Conservation (phyloP, 2,329 filamentous ascomycete genomes). For the Alternaria viburni region DNA sequence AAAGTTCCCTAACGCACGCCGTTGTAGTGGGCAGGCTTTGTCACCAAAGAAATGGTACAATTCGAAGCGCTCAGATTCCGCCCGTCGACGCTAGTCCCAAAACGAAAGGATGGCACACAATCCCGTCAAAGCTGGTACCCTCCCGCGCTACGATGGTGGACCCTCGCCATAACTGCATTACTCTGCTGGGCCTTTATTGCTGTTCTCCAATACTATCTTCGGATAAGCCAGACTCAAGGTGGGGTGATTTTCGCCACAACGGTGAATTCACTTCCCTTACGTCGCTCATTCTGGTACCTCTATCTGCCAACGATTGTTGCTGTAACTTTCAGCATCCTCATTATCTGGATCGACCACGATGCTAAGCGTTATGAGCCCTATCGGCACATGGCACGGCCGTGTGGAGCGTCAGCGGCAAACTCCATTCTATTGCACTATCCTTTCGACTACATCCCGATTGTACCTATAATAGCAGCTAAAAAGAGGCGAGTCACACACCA, state of each 20-base stretch:
- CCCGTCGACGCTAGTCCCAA: background rate
- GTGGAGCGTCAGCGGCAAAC: background rate
- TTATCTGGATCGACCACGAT: background rate
- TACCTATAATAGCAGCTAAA: background rate
- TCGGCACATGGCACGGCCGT: background rate
- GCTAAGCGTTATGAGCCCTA: background rate
- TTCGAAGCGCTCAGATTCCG: background rate
- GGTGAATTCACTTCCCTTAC: background rate
- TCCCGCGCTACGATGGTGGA: background rate
- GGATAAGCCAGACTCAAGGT: background rate
- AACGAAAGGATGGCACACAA: background rate
- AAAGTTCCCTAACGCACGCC: background rate
- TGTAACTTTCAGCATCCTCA: background rate
- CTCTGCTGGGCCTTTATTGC: background rate
- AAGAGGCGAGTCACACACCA: background rate
- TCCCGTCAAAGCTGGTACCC: background rate
- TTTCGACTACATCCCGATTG: background rate
- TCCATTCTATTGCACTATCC: background rate
- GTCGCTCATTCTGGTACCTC: background rate
- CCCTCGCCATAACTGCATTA: background rate
- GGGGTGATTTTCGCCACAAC: background rate
- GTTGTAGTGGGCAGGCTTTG: background rate
- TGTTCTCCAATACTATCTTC: background rate
- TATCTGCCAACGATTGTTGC: background rate
- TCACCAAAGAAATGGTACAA: background rate